These are phyloP conservation scores for Cenchrus americanus DNA, from an alignment of 176 grass and related monocot genomes.

Conservation along the genomic window DNA sequence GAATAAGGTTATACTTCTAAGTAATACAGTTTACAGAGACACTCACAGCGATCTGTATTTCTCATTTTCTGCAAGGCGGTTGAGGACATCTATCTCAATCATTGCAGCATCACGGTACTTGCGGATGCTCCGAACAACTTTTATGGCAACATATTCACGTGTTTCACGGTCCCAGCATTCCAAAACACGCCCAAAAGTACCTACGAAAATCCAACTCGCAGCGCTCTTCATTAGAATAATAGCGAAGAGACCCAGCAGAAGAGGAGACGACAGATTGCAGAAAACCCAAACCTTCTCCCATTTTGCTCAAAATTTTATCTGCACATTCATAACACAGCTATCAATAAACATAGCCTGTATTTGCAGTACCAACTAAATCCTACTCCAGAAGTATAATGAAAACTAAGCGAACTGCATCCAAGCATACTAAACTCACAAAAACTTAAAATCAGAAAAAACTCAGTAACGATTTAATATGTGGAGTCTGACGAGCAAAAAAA, in stretches of 20 bases:
- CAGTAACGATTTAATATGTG: neutral
- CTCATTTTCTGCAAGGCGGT: constrained; percentile 74
- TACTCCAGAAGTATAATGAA: neutral
- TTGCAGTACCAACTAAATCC: neutral
- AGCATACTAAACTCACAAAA: constrained; percentile 4
- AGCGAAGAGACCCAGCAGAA: constrained; percentile 26
- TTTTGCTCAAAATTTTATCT: constrained; percentile 98
- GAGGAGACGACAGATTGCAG: constrained; percentile 40
- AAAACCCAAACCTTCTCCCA: constrained; percentile 90
- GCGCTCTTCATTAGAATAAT: constrained; percentile 49
- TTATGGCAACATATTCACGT: constrained; percentile 86
- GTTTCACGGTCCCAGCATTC: constrained; percentile 98
- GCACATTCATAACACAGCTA: constrained; percentile 43
- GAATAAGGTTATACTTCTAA: constrained; percentile 6
- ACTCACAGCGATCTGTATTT: constrained; percentile 71
- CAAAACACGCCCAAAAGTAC: constrained; percentile 96
- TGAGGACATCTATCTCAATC: constrained; percentile 91
- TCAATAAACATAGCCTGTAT: constrained; percentile 38
- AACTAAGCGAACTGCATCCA: neutral
- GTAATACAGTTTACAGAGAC: constrained; percentile 11
- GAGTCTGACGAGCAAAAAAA: neutral
- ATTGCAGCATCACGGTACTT: constrained; percentile 87
- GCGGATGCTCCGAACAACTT: constrained; percentile 83
- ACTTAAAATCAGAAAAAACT: neutral
- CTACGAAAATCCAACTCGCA: constrained; percentile 51